phyloP scores from a whole-genome alignment of 2,329 filamentous ascomycete species.

The Neofusicoccum laricinum region DNA sequence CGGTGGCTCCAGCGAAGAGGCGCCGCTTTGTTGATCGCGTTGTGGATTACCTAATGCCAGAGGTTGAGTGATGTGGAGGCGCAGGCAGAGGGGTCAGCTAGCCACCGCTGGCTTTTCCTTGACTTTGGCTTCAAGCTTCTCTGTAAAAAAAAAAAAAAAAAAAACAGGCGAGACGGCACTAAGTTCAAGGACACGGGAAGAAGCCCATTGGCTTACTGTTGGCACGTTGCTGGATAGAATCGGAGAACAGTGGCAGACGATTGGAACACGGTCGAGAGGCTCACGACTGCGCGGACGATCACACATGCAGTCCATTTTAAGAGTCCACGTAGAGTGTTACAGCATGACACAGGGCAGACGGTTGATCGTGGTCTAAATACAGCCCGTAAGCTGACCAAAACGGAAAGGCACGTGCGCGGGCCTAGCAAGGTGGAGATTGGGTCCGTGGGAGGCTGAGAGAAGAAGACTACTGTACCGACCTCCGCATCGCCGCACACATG shows the following conservation, averaged over 20 bases:
- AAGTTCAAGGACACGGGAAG: too few species aligned
- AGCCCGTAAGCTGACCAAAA: background rate
- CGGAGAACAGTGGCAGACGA: too few species aligned
- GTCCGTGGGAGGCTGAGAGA: too few species aligned
- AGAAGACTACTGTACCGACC: too few species aligned
- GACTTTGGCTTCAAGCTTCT: background rate
- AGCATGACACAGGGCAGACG: background rate
- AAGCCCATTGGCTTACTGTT: too few species aligned
- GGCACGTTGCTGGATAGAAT: too few species aligned
- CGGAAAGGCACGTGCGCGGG: background rate
- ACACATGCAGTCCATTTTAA: background rate
- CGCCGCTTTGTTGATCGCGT: background rate
- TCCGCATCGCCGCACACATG: too few species aligned
- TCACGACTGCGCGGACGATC: background rate
- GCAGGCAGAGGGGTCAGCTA: background rate
- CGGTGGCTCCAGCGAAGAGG: too few species aligned
- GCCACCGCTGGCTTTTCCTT: conserved; percentile 22
- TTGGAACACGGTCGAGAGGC: too few species aligned
- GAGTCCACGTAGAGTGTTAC: conserved; percentile 3
- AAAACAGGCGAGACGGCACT: too few species aligned
- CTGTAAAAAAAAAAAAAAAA: too few species aligned
- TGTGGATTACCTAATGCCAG: background rate
- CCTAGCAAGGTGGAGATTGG: background rate
- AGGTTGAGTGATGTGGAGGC: background rate
- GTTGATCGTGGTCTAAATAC: background rate